Conservation (phyloP, 345 rosid species). For the Sonneratia alba region DNA sequence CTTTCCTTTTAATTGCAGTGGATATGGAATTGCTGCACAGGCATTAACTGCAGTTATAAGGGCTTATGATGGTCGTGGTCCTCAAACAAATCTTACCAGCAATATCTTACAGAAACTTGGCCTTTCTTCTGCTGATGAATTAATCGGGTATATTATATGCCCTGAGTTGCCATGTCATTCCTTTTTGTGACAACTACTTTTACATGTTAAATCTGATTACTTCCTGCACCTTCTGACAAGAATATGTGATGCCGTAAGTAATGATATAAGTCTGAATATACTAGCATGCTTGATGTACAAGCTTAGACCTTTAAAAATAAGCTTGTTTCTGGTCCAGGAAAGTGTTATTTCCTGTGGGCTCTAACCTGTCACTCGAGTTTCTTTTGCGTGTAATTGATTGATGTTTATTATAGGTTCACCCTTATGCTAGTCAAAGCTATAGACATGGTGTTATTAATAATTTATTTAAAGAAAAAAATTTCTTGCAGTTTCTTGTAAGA, state of each 20-base stretch:
- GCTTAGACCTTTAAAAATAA: conserved; percentile 10
- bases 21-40: conserved; percentile 93
- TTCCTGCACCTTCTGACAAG: background rate
- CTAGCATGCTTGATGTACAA: too few species aligned
- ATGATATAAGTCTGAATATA: background rate
- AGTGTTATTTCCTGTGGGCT: conserved; percentile 60
- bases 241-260: background rate
- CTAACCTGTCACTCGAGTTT: conserved; percentile 18
- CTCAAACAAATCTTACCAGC: conserved; percentile 54
- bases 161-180: background rate
- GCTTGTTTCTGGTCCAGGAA: conserved; percentile 34
- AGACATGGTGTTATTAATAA: background rate
- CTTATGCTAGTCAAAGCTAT: background rate
- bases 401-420: background rate
- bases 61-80: conserved; percentile 96
- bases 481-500: background rate
- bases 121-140: conserved; percentile 77
- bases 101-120: conserved; percentile 52
- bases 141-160: conserved; percentile 45
- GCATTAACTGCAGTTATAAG: conserved; percentile 79
- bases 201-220: conserved; percentile 7
- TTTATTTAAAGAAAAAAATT: background rate
- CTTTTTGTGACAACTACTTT: conserved; percentile 23
- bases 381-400: background rate
- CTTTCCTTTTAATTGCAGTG: conserved; percentile 43